Percentiles rank a stretch among this genome's conserved stretches.
These are phyloP conservation scores for Cercophora sp. DNA, from an alignment of 495 filamentous ascomycete genomes.

Conservation along the genomic window DNA sequence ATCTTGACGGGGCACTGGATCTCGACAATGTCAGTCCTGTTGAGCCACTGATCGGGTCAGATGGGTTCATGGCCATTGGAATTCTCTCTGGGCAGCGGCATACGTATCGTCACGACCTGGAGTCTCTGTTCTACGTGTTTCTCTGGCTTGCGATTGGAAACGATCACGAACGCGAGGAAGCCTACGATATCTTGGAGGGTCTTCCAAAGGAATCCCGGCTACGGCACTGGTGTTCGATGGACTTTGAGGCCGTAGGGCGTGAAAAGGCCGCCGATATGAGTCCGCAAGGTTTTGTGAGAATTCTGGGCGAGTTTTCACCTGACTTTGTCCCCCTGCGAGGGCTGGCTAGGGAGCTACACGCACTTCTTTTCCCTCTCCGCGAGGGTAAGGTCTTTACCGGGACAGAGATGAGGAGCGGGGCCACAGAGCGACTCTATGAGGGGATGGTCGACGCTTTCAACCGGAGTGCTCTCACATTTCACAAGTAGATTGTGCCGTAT, in stretches of 20 bases:
- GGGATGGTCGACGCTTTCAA: background rate
- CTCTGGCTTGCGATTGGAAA: conserved; percentile 7
- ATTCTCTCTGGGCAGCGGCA: background rate
- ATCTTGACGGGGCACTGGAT: background rate
- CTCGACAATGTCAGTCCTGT: background rate
- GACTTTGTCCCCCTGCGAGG: conserved; percentile 2
- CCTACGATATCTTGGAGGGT: background rate
- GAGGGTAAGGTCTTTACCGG: conserved; percentile 3
- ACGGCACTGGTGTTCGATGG: conserved; percentile 3
- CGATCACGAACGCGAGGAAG: background rate
- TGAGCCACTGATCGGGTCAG: background rate
- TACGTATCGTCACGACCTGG: conserved; percentile 12
- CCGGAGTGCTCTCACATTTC: background rate
- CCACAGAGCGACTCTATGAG: background rate
- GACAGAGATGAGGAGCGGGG: background rate
- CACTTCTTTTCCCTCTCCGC: background rate
- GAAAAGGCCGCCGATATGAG: conserved; percentile 6
- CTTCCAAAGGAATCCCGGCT: background rate
- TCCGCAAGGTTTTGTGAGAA: background rate
- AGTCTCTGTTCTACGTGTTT: conserved; percentile 13
- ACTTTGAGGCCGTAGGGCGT: background rate
- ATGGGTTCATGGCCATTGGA: conserved; percentile 11
- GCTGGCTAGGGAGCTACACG: conserved; percentile 7
- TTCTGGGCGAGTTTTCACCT: conserved; percentile 4
- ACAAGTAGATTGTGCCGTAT: background rate